phyloP scores from a whole-genome alignment of 176 grass and related monocot species.

The Musa schizocarpa region DNA sequence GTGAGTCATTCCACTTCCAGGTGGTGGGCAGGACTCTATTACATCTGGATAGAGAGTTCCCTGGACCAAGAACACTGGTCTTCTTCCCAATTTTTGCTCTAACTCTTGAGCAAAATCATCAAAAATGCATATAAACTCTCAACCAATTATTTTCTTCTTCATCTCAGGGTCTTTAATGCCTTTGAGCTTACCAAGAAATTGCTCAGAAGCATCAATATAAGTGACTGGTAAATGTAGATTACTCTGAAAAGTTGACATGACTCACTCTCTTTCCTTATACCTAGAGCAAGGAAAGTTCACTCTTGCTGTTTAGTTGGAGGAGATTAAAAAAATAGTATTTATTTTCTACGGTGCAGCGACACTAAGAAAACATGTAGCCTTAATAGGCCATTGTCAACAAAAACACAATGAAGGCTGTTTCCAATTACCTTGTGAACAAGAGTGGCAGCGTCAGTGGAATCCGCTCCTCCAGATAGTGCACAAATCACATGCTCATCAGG shows the following conservation, averaged over 20 bases:
- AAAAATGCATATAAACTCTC: slow-evolving; percentile 76
- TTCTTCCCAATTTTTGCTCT: slow-evolving; percentile 48
- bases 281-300: slow-evolving; percentile 24
- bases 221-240: slow-evolving; percentile 75
- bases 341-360: neutral
- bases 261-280: slow-evolving; percentile 69
- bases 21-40: slow-evolving; percentile 84
- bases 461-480: slow-evolving; percentile 73
- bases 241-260: slow-evolving; percentile 73
- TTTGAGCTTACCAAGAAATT: slow-evolving; percentile 71
- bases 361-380: slow-evolving; percentile 31
- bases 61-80: slow-evolving; percentile 62
- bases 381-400: slow-evolving; percentile 78
- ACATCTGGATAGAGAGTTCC: slow-evolving; percentile 90
- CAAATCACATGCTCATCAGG: slow-evolving; percentile 76
- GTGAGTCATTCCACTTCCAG: slow-evolving; percentile 64
- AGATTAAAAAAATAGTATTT: neutral
- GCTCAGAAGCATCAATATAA: slow-evolving; percentile 62
- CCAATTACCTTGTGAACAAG: slow-evolving; percentile 80
- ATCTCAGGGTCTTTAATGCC: slow-evolving; percentile 65
- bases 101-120: slow-evolving; percentile 71
- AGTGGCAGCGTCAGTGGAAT: slow-evolving; percentile 76
- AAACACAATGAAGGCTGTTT: slow-evolving; percentile 76
- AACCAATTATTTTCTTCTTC: slow-evolving; percentile 83
- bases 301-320: neutral